These are phyloP conservation scores for Citeromyces nyonsensis DNA, from an alignment of 805 yeast species.

Conservation along the genomic window DNA sequence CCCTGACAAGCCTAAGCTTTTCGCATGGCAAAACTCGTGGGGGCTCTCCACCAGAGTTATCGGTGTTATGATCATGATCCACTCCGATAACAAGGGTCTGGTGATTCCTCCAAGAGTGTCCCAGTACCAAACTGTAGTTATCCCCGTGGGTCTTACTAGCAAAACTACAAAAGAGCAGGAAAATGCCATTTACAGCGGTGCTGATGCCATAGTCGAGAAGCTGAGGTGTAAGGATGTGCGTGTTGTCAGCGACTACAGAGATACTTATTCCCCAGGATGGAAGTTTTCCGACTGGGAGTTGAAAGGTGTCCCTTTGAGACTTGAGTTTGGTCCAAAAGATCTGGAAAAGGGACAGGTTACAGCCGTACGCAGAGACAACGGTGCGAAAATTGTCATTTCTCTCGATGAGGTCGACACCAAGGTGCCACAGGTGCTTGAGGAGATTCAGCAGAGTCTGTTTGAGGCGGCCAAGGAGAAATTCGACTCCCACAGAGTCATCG, in stretches of 20 bases:
- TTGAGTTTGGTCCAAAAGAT: constrained; percentile 96
- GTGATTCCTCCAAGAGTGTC: constrained; percentile 97
- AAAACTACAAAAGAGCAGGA: constrained; percentile 72
- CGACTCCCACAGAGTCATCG: constrained; percentile 72
- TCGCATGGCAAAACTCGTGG: constrained; percentile 97
- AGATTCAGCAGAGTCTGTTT: constrained; percentile 65
- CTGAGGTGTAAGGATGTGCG: constrained; percentile 53
- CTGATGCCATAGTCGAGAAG: constrained; percentile 49
- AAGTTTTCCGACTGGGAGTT: constrained; percentile 95
- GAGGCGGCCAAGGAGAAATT: constrained; percentile 67
- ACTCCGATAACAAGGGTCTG: constrained; percentile 95
- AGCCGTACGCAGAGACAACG: constrained; percentile 88
- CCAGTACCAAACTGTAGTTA: constrained; percentile 77
- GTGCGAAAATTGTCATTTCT: constrained; percentile 54
- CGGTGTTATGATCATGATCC: constrained; percentile 99
- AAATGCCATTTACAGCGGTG: constrained; percentile 51
- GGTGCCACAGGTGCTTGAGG: constrained; percentile 66
- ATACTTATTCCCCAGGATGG: constrained; percentile 96
- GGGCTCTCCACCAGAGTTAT: constrained; percentile 96
- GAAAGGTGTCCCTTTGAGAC: constrained; percentile 86
- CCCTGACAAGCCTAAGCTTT: constrained; percentile 66
- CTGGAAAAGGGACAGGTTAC: constrained; percentile 63
- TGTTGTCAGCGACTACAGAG: constrained; percentile 78
- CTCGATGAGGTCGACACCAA: constrained; percentile 48
- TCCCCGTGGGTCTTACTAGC: constrained; percentile 90